These are phyloP conservation scores for Candida railenensis DNA, from an alignment of 805 yeast genomes.

Conservation along the genomic window DNA sequence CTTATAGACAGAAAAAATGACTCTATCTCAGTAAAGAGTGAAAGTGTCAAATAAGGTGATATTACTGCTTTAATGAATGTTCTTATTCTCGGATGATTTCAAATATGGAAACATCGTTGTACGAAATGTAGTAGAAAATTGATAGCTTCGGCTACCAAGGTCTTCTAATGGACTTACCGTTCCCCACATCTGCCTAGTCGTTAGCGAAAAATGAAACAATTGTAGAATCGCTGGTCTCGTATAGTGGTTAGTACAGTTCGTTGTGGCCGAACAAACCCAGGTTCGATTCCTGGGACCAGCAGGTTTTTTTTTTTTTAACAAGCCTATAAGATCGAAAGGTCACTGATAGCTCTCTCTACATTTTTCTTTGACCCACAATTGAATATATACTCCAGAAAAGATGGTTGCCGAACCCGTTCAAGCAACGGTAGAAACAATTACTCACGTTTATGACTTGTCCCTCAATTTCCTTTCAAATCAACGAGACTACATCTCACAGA, in stretches of 20 bases:
- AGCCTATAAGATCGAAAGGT: too few species aligned
- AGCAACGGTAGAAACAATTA: conserved; percentile 32
- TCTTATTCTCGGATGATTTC: too few species aligned
- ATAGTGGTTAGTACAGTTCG: conserved; percentile 50
- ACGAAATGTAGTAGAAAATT: too few species aligned
- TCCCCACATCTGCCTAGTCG: too few species aligned
- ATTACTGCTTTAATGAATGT: too few species aligned
- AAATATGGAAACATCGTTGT: too few species aligned
- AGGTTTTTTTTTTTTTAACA: conserved; percentile 10
- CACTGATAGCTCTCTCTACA: not conserved
- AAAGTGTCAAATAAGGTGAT: too few species aligned
- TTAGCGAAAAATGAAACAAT: too few species aligned
- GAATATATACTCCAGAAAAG: not conserved
- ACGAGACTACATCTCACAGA: conserved; percentile 20
- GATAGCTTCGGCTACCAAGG: too few species aligned
- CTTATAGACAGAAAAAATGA: not conserved
- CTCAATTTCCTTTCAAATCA: conserved; percentile 20
- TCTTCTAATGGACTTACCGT: too few species aligned
- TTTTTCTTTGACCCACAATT: not conserved
- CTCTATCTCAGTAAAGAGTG: too few species aligned
- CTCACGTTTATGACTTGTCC: conserved; percentile 18
- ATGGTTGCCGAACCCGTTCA: conserved; percentile 49
- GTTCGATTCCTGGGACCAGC: conserved; percentile 55
- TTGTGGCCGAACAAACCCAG: conserved; percentile 52
- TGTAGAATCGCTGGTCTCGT: conserved; percentile 37